A percentile compares a stretch with the other conserved stretches of the same genome.
Evolutionary conservation across 768 basidiomycete genomes (phyloP).

Genomic region (Boletus pseudopeckii): DNA sequence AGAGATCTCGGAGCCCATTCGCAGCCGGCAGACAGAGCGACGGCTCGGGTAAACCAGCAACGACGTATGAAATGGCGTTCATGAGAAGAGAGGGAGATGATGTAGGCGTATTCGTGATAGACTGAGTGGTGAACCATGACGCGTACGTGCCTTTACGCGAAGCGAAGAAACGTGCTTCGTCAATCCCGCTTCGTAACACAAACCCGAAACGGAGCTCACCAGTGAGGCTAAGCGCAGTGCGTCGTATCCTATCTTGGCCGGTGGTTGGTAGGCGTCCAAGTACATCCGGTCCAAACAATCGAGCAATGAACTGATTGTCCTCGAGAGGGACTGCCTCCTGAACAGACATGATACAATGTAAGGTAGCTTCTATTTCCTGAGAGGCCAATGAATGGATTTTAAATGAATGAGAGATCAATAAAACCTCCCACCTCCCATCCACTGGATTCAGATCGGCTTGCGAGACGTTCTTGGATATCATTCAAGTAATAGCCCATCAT

Average conservation of each 20-base stretch:
- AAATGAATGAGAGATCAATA: not conserved
- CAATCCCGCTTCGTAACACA: not conserved
- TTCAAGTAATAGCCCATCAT: constrained; percentile 72
- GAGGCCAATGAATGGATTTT: not conserved
- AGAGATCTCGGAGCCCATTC: constrained; percentile 77
- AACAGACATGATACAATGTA: constrained; percentile 82
- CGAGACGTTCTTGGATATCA: constrained; percentile 56
- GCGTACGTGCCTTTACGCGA: constrained; percentile 58
- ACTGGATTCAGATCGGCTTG: constrained; percentile 37
- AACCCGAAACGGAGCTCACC: constrained; percentile 46
- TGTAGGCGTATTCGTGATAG: constrained; percentile 25
- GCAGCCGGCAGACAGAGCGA: constrained; percentile 69
- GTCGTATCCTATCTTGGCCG: constrained; percentile 62
- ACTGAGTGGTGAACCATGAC: constrained; percentile 70
- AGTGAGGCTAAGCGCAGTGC: constrained; percentile 70
- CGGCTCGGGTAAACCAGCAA: constrained; percentile 64
- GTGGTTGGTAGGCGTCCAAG: constrained; percentile 64
- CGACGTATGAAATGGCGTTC: constrained; percentile 65
- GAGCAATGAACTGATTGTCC: constrained; percentile 50
- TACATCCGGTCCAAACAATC: constrained; percentile 70
- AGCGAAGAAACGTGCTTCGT: not conserved
- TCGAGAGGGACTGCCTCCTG: constrained; percentile 80
- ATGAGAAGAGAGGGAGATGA: constrained; percentile 50
- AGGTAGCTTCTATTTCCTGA: constrained; percentile 80
- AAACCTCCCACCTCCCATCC: constrained; percentile 71